Percentiles rank a stretch among this genome's conserved stretches.
Conservation (phyloP, 768 basidiomycete species). For the Leccinum longicurvipes region DNA sequence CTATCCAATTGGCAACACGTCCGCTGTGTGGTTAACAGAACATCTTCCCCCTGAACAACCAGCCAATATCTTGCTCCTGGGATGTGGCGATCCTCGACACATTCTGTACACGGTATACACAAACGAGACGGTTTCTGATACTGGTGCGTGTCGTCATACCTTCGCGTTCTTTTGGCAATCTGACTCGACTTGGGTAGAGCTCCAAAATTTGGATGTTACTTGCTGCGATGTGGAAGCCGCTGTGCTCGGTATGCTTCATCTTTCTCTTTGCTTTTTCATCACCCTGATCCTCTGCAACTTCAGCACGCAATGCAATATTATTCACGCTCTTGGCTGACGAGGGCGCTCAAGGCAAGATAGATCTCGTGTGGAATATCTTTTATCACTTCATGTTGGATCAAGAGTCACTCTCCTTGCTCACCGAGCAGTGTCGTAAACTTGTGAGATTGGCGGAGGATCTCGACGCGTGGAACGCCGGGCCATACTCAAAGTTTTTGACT, state of each 20-base stretch:
- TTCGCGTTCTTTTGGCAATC: not conserved
- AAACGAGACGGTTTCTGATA: conserved; percentile 5
- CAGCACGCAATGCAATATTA: conserved; percentile 29
- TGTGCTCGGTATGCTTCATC: conserved; percentile 23
- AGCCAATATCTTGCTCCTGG: conserved; percentile 51
- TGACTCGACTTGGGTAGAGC: conserved; percentile 10
- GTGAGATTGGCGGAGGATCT: conserved; percentile 11
- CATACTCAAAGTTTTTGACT: conserved; percentile 25
- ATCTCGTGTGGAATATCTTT: conserved; percentile 31
- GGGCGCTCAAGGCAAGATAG: conserved; percentile 9
- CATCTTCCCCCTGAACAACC: conserved; percentile 44
- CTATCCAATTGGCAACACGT: conserved; percentile 60
- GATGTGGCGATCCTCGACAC: conserved; percentile 55
- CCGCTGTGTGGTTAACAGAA: conserved; percentile 47
- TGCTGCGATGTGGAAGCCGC: conserved; percentile 31
- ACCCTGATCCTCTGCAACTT: not conserved
- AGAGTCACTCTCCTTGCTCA: conserved; percentile 22
- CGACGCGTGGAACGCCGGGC: conserved; percentile 25
- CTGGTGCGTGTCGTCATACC: conserved; percentile 7
- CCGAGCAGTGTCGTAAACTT: conserved; percentile 29
- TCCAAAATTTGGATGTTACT: conserved; percentile 27
- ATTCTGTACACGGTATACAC: conserved; percentile 47
- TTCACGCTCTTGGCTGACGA: conserved; percentile 29
- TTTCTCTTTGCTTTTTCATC: not conserved
- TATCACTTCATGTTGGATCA: conserved; percentile 29